Evolutionary conservation across 2,329 filamentous ascomycete genomes (phyloP).

Genomic region (Dactylellina leptospora): DNA sequence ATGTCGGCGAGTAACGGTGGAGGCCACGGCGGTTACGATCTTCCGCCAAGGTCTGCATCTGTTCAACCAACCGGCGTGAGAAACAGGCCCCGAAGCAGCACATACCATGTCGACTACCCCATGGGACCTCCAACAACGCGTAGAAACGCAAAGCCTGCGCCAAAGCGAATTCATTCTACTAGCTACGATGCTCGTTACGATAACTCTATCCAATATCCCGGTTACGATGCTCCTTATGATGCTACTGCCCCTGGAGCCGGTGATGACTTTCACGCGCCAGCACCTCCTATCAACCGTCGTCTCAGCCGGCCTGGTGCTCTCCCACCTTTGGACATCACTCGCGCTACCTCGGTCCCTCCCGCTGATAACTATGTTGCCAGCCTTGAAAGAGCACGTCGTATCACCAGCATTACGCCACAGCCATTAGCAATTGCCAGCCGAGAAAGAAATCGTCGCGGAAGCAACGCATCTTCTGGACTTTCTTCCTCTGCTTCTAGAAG

Average conservation of each 20-base stretch:
- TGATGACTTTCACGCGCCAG: constrained; percentile 51
- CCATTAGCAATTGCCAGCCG: constrained; percentile 37
- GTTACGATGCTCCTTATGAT: constrained; percentile 51
- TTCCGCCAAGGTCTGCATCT: constrained; percentile 47
- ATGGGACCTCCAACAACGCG: constrained; percentile 48
- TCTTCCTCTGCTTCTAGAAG: constrained; percentile 54
- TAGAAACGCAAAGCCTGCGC: constrained; percentile 23
- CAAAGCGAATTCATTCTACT: constrained; percentile 47
- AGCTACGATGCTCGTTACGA: constrained; percentile 53
- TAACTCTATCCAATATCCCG: constrained; percentile 45
- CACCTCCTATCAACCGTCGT: constrained; percentile 54
- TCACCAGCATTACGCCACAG: constrained; percentile 54
- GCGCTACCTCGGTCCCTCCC: constrained; percentile 56
- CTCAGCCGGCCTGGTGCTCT: constrained; percentile 54
- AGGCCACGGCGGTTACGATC: constrained; percentile 39
- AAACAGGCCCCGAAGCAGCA: constrained; percentile 51
- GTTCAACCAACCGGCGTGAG: constrained; percentile 48
- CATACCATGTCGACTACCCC: constrained; percentile 44
- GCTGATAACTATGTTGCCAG: constrained; percentile 51
- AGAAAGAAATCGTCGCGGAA: constrained; percentile 54
- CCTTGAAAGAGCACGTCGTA: constrained; percentile 53
- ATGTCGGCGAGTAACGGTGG: constrained; percentile 29
- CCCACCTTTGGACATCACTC: constrained; percentile 53
- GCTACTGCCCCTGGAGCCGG: constrained; percentile 47
- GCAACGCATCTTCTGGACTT: constrained; percentile 54